phyloP scores from a whole-genome alignment of 306 rosid species.

The Myrica gale region DNA sequence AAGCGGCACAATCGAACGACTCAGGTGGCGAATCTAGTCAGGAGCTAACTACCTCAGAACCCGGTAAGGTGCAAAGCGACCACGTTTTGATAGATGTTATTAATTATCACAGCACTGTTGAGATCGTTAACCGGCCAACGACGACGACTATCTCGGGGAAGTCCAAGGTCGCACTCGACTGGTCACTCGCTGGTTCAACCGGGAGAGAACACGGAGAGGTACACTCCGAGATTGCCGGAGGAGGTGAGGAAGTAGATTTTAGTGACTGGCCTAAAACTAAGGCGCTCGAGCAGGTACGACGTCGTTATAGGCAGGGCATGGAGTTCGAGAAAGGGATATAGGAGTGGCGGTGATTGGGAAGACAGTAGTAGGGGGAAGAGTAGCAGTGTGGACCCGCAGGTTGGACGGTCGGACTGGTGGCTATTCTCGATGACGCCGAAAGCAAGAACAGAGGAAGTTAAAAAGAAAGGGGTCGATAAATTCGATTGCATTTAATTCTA shows the following conservation, averaged over 20 bases:
- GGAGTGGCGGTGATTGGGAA: no score
- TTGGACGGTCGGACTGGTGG: conserved; percentile 27
- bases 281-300: no score
- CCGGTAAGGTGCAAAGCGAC: not conserved
- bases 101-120: not conserved
- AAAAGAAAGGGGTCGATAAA: no score
- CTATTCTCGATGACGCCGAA: conserved; percentile 15
- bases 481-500: no score
- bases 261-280: conserved; percentile 18
- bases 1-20: no score
- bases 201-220: conserved; percentile 46
- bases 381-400: no score
- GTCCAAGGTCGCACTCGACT: conserved; percentile 61
- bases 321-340: no score
- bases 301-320: no score
- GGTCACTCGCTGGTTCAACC: conserved; percentile 56
- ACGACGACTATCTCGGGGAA: conserved; percentile 16
- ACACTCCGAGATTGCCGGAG: conserved; percentile 50
- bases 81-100: conserved; percentile 1
- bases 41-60: not conserved
- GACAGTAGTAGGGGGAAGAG: no score
- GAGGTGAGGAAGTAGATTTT: conserved; percentile 52
- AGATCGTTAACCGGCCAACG: not conserved
- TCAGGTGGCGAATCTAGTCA: no score
- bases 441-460: no score